Evolutionary conservation across 106 monocot species (phyloP), one percentile per base, ranked within the genome.

Genomic region (Phalaenopsis equestris): DNA sequence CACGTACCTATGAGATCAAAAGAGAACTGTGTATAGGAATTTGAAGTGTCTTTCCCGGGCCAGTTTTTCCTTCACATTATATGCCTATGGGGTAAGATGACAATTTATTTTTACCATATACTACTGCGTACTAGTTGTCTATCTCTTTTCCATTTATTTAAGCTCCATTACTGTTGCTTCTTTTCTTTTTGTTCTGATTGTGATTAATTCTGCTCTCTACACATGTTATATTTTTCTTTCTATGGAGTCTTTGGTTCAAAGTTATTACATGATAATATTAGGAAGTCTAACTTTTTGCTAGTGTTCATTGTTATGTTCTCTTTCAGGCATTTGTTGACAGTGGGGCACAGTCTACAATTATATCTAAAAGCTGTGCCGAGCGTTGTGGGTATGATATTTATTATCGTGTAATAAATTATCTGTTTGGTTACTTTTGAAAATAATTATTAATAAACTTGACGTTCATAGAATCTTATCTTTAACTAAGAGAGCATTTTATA

Each of bases 321-420:
- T 84, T 83, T 10, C 84, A 94, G 97, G 94, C 97, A 68, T 98
- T 98, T 87, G 90, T 98, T 87, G 97, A 98, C 76, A 98, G 97
- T 82, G 97, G 97, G 75, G 94, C 98, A 80, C 98, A 98, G 76
- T 90, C 92, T 57, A 98, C 98, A 81, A 98, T 98, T 49, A 98
- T 98, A 82, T 98, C 98, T 46, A 98, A 98, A 87, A 88, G 88
- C 56, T 98, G 98, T 81, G 98, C 98, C 56, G 92, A 98, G 72
- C 98, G 94, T 75, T 98, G 98, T 86, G 98, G 98, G 98, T 98
- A 91, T 81, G 87, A 18, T 80, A 16, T 17, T 65, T 30, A 21
- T 73, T 42, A 42, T 45, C 43, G 12, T 43, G 19, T n/a, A 42
- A 19, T 18, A 43, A 74, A 74, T 43, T 5, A 42, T 15, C 72